Base-by-base conservation (phyloP, 2,329 filamentous ascomycete species). In the Xylariaceae sp. region DNA sequence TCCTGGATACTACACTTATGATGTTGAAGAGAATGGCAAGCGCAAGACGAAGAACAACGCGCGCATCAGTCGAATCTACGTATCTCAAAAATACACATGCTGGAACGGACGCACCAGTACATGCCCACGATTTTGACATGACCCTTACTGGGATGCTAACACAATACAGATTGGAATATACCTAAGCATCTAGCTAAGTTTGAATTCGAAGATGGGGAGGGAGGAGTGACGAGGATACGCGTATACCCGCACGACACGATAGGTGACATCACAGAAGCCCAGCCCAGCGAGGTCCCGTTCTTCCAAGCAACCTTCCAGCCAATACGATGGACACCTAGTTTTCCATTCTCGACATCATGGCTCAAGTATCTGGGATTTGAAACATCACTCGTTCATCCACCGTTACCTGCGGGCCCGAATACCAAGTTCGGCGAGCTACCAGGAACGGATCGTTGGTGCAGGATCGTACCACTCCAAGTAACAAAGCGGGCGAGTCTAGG, bases 111-210 rank as follows among this genome's bases (percentile, higher is more conserved):
- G 77, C 36, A 70, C 65, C 31, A 77, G 75, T 78, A 57, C 59
- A 68, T 62, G 22, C 15, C 44, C n/a, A 14, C 49, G 47, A 40
- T 31, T 44, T 14, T 11, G 22, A 27, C 22, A n/a, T 27, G 22
- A 27, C 22, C 22, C 22, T 27, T 7, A 7, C 22, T 27, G 22
- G 4, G 22, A 27, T 27, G 22, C 22, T 27, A 27, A 27, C 22
- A n/a, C 18, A 18, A 40, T 7, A 31, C 40, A 76, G 75, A 79
- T 53, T 81, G 76, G 77, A 79, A 78, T 57, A 73, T 77, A 30
- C 76, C 77, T 11, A 81, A 81, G 56, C 76, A 80, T 48, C 69
- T 80, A 12, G 78, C 78, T 33, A 65, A 65, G 11, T 81, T 81
- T 58, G 68, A 70, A 12, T 81, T 75, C 69, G 61, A 64, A 12